These are phyloP conservation scores for Pseudogymnoascus sp. DNA, from an alignment of 2,329 filamentous ascomycete genomes.

Conservation along the genomic window DNA sequence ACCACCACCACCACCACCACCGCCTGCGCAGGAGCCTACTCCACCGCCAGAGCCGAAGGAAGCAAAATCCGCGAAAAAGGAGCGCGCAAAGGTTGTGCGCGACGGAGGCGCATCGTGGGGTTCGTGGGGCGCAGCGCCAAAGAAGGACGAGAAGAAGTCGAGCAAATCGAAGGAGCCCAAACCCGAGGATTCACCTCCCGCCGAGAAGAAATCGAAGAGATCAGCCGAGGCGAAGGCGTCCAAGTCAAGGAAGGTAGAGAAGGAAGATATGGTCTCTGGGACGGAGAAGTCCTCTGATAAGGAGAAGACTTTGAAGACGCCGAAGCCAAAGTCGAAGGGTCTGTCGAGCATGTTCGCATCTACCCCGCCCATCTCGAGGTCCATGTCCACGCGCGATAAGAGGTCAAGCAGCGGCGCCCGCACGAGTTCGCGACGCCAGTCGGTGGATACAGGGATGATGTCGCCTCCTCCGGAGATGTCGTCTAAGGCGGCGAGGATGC, in stretches of 20 bases:
- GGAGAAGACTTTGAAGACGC: conserved; percentile 41
- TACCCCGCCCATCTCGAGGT: conserved; percentile 58
- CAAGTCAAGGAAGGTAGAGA: conserved; percentile 51
- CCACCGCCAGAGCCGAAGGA: conserved; percentile 46
- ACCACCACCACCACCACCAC: conserved; percentile 31
- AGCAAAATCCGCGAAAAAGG: conserved; percentile 54
- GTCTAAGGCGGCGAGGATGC: conserved; percentile 70
- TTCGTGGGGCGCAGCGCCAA: conserved; percentile 13
- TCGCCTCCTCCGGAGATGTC: conserved; percentile 66
- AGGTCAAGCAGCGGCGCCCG: conserved; percentile 48
- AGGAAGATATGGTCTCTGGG: conserved; percentile 54
- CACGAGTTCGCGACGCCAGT: conserved; percentile 58
- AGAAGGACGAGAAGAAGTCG: conserved; percentile 31
- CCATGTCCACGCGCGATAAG: conserved; percentile 60
- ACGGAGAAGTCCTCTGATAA: conserved; percentile 70
- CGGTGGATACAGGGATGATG: conserved; percentile 58
- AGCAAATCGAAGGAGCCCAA: conserved; percentile 24
- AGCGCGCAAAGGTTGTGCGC: conserved; percentile 68
- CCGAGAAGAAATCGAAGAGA: conserved; percentile 35
- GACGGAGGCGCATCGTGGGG: conserved; percentile 59
- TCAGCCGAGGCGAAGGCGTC: conserved; percentile 39
- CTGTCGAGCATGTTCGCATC: conserved; percentile 59
- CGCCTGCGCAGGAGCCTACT: conserved; percentile 40
- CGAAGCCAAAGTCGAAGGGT: conserved; percentile 38
- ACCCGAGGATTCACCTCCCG: conserved; percentile 16